Evolutionary conservation across 169 alveolate species (phyloP).

Genomic region (Plasmodium ovale): DNA sequence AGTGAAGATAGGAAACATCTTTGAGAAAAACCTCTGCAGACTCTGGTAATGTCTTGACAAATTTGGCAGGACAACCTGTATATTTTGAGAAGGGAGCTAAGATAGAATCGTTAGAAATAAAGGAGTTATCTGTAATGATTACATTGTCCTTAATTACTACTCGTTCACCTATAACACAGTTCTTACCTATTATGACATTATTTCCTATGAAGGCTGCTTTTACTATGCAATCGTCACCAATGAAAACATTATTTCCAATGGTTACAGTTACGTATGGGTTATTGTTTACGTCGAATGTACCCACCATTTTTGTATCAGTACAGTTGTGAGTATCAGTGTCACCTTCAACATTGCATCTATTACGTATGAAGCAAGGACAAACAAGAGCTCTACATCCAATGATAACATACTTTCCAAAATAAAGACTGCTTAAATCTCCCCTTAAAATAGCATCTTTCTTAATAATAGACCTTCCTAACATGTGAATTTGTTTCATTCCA

Average conservation of each 20-base stretch:
- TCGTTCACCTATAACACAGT: conserved; percentile 88
- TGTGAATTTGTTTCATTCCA: conserved; percentile 86
- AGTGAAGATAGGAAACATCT: conserved; percentile 31
- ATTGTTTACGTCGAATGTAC: conserved; percentile 15
- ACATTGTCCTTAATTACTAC: conserved; percentile 86
- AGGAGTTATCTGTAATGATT: conserved; percentile 85
- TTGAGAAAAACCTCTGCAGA: conserved; percentile 67
- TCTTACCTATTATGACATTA: conserved; percentile 89
- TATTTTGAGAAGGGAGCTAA: conserved; percentile 88
- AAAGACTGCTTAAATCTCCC: conserved; percentile 87
- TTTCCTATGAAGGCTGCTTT: conserved; percentile 88
- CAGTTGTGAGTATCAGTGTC: neutral
- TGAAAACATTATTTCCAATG: conserved; percentile 88
- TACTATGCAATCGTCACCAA: conserved; percentile 86
- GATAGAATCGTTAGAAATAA: conserved; percentile 87
- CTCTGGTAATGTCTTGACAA: conserved; percentile 85
- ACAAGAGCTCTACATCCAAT: conserved; percentile 84
- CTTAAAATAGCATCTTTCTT: conserved; percentile 84
- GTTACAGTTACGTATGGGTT: conserved; percentile 78
- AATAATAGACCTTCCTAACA: conserved; percentile 86
- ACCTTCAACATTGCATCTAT: neutral
- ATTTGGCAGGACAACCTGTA: conserved; percentile 90
- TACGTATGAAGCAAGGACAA: conserved; percentile 84
- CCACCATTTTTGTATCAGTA: conserved; percentile 12
- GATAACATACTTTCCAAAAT: conserved; percentile 85